A percentile compares a stretch with the other conserved stretches of the same genome.
These are phyloP conservation scores for Paragyromitra xinjiangensis DNA, from an alignment of 495 filamentous ascomycete species.

Conservation along the genomic window DNA sequence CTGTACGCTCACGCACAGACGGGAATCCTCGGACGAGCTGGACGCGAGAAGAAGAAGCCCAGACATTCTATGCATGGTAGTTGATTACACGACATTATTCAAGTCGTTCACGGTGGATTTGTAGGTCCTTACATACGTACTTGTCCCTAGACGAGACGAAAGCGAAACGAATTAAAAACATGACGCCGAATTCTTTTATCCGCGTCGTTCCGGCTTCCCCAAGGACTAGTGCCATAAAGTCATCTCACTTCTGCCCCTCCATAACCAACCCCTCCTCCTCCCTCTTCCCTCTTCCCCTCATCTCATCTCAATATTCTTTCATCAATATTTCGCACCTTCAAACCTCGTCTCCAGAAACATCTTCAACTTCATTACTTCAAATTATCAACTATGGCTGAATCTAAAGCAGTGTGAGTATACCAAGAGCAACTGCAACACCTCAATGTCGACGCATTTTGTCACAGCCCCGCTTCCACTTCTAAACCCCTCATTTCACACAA, in stretches of 20 bases:
- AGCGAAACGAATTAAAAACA: conserved; percentile 46
- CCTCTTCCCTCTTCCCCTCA: conserved; percentile 20
- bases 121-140: not conserved
- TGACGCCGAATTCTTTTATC: conserved; percentile 46
- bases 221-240: conserved; percentile 48
- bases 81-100: conserved; percentile 10
- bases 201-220: conserved; percentile 38
- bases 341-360: conserved; percentile 22
- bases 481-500: conserved; percentile 13
- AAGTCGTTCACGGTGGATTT: not conserved
- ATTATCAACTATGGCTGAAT: conserved; percentile 60
- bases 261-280: conserved; percentile 46
- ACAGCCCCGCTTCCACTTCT: conserved; percentile 34
- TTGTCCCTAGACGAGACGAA: conserved; percentile 27
- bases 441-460: conserved; percentile 41
- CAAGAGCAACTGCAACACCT: conserved; percentile 6
- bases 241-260: conserved; percentile 43
- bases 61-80: conserved; percentile 26
- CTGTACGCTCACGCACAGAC: conserved; percentile 16
- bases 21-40: conserved; percentile 4
- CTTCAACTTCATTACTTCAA: conserved; percentile 27
- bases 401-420: conserved; percentile 68
- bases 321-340: conserved; percentile 22
- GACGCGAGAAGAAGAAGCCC: conserved; percentile 6
- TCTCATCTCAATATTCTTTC: conserved; percentile 37